A percentile compares a stretch with the other conserved stretches of the same genome.
Conservation (phyloP, 495 filamentous ascomycete species). For the Aspergillus biplanus region DNA sequence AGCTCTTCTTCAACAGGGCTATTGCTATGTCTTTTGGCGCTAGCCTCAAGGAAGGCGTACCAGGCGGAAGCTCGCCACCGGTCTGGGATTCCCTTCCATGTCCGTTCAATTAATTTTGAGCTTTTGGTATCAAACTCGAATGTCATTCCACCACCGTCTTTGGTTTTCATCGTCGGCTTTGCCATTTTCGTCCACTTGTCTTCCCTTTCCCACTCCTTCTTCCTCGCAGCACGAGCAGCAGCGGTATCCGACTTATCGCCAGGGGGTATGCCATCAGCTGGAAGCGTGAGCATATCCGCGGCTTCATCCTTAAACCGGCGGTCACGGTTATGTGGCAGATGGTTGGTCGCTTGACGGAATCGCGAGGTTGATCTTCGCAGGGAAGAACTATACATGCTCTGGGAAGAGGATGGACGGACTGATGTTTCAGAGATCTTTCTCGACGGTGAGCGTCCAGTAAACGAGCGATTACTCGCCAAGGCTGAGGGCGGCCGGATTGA, state of each 20-base stretch:
- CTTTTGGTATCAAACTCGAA: constrained; percentile 88
- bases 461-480: constrained; percentile 46
- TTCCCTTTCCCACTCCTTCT: constrained; percentile 80
- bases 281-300: constrained; percentile 84
- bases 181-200: constrained; percentile 99
- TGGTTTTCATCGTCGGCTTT: constrained; percentile 56
- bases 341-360: constrained; percentile 69
- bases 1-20: constrained; percentile 72
- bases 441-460: constrained; percentile 59
- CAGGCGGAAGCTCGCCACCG: constrained; percentile 93
- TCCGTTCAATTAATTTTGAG: constrained; percentile 84
- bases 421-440: constrained; percentile 43
- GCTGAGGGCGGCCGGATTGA: constrained; percentile 54
- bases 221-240: constrained; percentile 62
- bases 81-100: constrained; percentile 98
- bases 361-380: constrained; percentile 46
- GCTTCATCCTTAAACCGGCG: constrained; percentile 81
- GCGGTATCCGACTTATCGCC: constrained; percentile 57
- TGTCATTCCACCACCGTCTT: constrained; percentile 77
- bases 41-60: constrained; percentile 89
- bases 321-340: constrained; percentile 74
- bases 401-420: constrained; percentile 48
- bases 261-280: constrained; percentile 64
- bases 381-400: constrained; percentile 46
- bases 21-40: constrained; percentile 66